Evolutionary conservation across 768 basidiomycete species (phyloP).

Genomic region (Lentinus tigrinus): DNA sequence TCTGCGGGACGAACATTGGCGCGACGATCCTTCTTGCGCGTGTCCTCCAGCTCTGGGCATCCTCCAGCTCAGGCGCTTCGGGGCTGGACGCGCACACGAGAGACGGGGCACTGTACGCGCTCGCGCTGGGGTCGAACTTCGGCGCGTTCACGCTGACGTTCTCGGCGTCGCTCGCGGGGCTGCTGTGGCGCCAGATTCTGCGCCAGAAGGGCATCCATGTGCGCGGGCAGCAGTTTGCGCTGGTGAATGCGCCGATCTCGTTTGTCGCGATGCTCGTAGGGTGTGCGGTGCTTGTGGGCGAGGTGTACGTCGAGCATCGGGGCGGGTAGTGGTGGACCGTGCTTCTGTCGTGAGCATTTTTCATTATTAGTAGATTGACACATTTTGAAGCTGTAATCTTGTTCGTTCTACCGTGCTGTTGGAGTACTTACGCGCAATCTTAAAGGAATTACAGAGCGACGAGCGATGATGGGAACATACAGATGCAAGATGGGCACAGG

Average conservation of each 20-base stretch:
- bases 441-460: background rate
- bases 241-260: conserved; percentile 71
- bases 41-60: conserved; percentile 51
- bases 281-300: conserved; percentile 68
- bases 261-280: conserved; percentile 67
- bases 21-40: conserved; percentile 88
- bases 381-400: too few species aligned
- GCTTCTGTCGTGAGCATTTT: background rate
- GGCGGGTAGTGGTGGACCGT: background rate
- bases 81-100: conserved; percentile 16
- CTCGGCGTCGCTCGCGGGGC: conserved; percentile 82
- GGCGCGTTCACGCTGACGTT: conserved; percentile 91
- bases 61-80: conserved; percentile 3
- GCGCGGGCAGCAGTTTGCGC: conserved; percentile 60
- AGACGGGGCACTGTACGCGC: conserved; percentile 41
- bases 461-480: too few species aligned
- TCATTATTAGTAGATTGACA: too few species aligned
- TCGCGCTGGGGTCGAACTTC: conserved; percentile 86
- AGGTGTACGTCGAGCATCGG: conserved; percentile 44
- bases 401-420: too few species aligned
- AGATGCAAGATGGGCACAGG: too few species aligned
- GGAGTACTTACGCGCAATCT: too few species aligned
- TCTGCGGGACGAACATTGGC: conserved; percentile 89
- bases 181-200: conserved; percentile 80
- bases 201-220: conserved; percentile 69